Evolutionary conservation across 2,329 filamentous ascomycete species (phyloP), one percentile per base, ranked within the genome.

Genomic region (Blastomyces silverae): DNA sequence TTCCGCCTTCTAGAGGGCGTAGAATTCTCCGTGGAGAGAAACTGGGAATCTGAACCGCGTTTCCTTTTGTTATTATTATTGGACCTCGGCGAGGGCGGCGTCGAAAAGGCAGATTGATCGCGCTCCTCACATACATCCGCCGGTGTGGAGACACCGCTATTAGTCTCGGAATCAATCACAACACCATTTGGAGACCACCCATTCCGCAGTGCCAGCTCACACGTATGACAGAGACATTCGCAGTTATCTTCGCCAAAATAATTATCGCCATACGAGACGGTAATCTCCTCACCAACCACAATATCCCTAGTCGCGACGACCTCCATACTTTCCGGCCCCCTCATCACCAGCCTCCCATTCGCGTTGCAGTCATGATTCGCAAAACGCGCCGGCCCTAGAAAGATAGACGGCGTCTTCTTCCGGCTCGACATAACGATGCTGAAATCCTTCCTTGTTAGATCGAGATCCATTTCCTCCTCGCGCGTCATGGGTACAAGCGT

Each of bases 291-390:
- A 3, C 92, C 94, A 0, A 89, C 81, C 13, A 89, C 85, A 67
- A 99, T 97, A 65, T 92, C 84, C 69, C 87, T 86, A 44, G 87
- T 86, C 2, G 94, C 91, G 61, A 96, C 86, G 64, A 99, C 92
- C 73, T 95, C 90, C 80, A 99, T 97, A 46, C 91, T 91, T 65
- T 92, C 87, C 64, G 88, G 86, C 57, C 92, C 91, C 46, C 87
- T 89, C 46, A 91, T 97, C 70, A 90, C 88, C 56, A 99, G 84
- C 73, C 88, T 86, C 10, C 92, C 92, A 79, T 97, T 99, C 42
- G 94, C 91, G 70, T 89, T 85, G 78, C 94, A 99, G 76, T 99
- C 94, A 77, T 99, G 94, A 74, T 99, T 99, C 34, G 94, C 92
- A 75, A 99, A 97, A 61, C 94, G 87, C 44, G 94, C 94, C 8